A percentile compares a stretch with the other conserved stretches of the same genome.
phyloP scores from a whole-genome alignment of 371 early-diverging fungal species.

The Mucor irregularis region DNA sequence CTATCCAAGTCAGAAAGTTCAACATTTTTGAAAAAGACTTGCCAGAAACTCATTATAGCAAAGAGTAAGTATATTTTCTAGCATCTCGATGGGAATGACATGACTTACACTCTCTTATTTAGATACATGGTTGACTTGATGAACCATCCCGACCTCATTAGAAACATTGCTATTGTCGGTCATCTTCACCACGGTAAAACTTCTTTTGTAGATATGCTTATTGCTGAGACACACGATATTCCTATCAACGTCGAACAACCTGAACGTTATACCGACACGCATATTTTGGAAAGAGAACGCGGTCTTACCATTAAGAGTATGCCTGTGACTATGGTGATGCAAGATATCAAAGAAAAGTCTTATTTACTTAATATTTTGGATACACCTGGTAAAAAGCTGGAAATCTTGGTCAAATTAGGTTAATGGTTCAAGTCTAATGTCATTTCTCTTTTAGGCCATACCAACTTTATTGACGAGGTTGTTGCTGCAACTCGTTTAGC shows the following conservation, averaged over 20 bases:
- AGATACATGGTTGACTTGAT: conserved; percentile 88
- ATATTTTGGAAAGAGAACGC: conserved; percentile 88
- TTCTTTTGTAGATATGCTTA: conserved; percentile 89
- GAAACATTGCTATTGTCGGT: conserved; percentile 92
- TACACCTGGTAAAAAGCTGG: conserved; percentile 82
- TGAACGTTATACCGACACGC: conserved; percentile 91
- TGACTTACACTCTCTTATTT: too few species aligned
- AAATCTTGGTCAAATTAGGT: too few species aligned
- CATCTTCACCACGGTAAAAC: conserved; percentile 98
- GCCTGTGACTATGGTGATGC: conserved; percentile 92
- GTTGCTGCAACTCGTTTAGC: conserved; percentile 83
- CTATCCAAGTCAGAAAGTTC: conserved; percentile 83
- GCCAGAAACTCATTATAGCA: conserved; percentile 82
- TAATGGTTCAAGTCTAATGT: not conserved
- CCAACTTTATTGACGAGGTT: conserved; percentile 93
- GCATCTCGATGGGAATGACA: too few species aligned
- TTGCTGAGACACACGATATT: conserved; percentile 82
- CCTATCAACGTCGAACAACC: conserved; percentile 62
- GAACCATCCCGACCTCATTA: conserved; percentile 76
- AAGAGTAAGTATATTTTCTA: conserved; percentile 78
- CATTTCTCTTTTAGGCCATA: conserved; percentile 67
- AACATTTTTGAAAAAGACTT: conserved; percentile 83
- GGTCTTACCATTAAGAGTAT: conserved; percentile 89
- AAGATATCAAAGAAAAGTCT: conserved; percentile 83
- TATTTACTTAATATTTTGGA: conserved; percentile 91